These are phyloP conservation scores for Gloeostereum incarnatum DNA, from an alignment of 768 basidiomycete genomes.

Conservation along the genomic window DNA sequence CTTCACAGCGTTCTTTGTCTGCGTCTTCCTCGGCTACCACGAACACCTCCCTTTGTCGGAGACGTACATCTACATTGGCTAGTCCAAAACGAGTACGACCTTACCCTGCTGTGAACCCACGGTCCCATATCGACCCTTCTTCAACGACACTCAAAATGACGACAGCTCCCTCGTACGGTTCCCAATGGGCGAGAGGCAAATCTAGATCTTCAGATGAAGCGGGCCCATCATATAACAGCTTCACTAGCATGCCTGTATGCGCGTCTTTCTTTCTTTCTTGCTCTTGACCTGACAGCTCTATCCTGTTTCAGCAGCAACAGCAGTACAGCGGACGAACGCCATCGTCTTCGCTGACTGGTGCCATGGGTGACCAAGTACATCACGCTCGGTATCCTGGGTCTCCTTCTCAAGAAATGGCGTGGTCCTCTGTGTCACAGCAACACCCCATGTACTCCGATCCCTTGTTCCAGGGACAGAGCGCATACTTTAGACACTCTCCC, in stretches of 20 bases:
- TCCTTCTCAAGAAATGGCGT: no score
- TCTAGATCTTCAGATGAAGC: slow-evolving; percentile 5
- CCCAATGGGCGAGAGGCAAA: slow-evolving; percentile 26
- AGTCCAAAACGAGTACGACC: slow-evolving; percentile 27
- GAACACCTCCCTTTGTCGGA: slow-evolving; percentile 21
- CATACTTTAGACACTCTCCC: slow-evolving; percentile 6
- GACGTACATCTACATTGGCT: slow-evolving; percentile 20
- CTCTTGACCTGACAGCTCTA: not conserved
- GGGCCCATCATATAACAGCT: not conserved
- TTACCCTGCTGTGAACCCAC: slow-evolving; percentile 23
- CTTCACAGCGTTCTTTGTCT: slow-evolving; percentile 13
- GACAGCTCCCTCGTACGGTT: slow-evolving; percentile 20
- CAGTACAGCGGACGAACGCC: no score
- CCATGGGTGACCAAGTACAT: slow-evolving; percentile 53
- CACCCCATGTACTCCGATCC: no score
- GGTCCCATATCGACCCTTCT: slow-evolving; percentile 14
- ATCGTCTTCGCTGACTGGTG: slow-evolving; percentile 49
- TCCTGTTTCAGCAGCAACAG: no score
- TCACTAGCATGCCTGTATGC: slow-evolving; percentile 26
- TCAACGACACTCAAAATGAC: slow-evolving; percentile 26
- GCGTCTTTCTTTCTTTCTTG: slow-evolving; percentile 7
- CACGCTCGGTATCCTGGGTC: no score
- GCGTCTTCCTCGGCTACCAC: slow-evolving; percentile 14
- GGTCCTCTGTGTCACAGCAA: no score
- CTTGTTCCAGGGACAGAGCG: slow-evolving; percentile 16